Evolutionary conservation across 441 rosid species (phyloP).

Genomic region (Metrosideros polymorpha): DNA sequence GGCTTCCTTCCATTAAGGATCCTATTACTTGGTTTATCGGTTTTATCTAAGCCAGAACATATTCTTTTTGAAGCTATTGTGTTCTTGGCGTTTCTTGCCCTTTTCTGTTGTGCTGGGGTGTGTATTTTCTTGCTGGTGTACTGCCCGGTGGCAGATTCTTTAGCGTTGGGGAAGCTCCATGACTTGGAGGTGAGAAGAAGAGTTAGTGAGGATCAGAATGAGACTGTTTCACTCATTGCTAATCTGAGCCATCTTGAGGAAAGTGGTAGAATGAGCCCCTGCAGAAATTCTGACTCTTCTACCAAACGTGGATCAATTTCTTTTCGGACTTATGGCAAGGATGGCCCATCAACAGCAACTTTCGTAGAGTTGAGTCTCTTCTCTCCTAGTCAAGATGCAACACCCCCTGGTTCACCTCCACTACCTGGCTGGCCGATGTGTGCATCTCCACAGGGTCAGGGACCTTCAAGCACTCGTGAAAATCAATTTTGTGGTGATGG

Average conservation of each 20-base stretch:
- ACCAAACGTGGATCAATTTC: slow-evolving; percentile 57
- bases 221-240: slow-evolving; percentile 52
- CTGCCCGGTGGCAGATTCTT: slow-evolving; percentile 83
- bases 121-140: slow-evolving; percentile 79
- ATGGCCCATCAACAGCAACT: slow-evolving; percentile 27
- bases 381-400: slow-evolving; percentile 44
- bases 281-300: slow-evolving; percentile 49
- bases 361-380: slow-evolving; percentile 57
- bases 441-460: slow-evolving; percentile 18
- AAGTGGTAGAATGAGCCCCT: slow-evolving; percentile 35
- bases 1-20: slow-evolving; percentile 86
- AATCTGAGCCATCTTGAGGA: slow-evolving; percentile 47
- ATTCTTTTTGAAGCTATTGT: slow-evolving; percentile 65
- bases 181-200: slow-evolving; percentile 59
- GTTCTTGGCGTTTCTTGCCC: slow-evolving; percentile 76
- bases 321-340: slow-evolving; percentile 38
- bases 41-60: slow-evolving; percentile 58
- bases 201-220: slow-evolving; percentile 43
- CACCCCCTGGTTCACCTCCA: slow-evolving; percentile 48
- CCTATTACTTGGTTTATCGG: slow-evolving; percentile 75
- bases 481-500: slow-evolving; percentile 69
- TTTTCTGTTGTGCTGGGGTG: slow-evolving; percentile 61
- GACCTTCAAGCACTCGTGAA: slow-evolving; percentile 22
- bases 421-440: slow-evolving; percentile 59
- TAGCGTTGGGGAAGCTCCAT: slow-evolving; percentile 62